A percentile compares a stretch with the other conserved stretches of the same genome.
Evolutionary conservation across 305 asterid species (phyloP).

Genomic region (Andrographis paniculata): DNA sequence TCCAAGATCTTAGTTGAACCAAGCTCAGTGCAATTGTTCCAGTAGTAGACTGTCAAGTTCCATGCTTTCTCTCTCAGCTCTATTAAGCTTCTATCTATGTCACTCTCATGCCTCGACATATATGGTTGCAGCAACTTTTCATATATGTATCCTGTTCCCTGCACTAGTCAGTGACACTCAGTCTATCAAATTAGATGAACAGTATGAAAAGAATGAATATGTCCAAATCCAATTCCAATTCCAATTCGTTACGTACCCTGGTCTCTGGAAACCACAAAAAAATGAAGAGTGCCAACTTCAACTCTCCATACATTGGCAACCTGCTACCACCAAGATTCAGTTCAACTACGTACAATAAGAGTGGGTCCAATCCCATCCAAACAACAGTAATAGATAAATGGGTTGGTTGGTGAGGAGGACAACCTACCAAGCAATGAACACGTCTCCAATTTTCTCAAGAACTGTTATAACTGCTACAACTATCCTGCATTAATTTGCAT

Average conservation of each 20-base stretch:
- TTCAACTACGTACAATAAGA: too few relatives aligned
- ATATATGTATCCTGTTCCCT: not conserved
- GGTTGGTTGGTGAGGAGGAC: too few relatives aligned
- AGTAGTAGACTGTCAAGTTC: constrained; percentile 52
- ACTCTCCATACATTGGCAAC: constrained; percentile 81
- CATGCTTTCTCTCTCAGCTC: constrained; percentile 58
- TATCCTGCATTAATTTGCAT: constrained; percentile 37
- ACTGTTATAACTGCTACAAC: constrained; percentile 60
- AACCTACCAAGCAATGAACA: constrained; percentile 67
- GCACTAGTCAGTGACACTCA: not conserved
- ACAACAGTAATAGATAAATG: too few relatives aligned
- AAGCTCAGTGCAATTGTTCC: constrained; percentile 55
- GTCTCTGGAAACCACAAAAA: constrained; percentile 90
- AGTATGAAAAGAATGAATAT: too few relatives aligned
- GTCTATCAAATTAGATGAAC: too few relatives aligned
- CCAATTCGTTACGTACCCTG: too few relatives aligned
- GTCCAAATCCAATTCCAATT: too few relatives aligned
- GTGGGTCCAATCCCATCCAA: too few relatives aligned
- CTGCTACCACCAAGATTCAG: too few relatives aligned
- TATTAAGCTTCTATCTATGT: constrained; percentile 40
- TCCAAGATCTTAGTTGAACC: constrained; percentile 46
- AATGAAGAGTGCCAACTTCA: constrained; percentile 72
- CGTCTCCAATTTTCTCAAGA: constrained; percentile 53
- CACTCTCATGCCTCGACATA: constrained; percentile 45
- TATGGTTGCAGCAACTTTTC: constrained; percentile 18